Evolutionary conservation across 768 basidiomycete species (phyloP).

Genomic region (Trametes sanguinea): DNA sequence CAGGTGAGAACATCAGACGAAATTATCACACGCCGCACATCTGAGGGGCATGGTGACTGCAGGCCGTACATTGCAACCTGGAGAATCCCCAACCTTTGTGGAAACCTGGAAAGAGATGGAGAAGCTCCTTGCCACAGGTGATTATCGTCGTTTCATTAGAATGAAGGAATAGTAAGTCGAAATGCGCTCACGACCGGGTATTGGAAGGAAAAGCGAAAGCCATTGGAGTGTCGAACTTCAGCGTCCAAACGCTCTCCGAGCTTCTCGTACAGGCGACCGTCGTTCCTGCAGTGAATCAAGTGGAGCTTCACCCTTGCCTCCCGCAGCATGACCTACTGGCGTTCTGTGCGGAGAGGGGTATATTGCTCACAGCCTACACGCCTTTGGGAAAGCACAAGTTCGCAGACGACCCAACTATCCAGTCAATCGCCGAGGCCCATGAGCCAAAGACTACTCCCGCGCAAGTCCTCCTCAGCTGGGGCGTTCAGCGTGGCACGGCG

Average conservation of each 20-base stretch:
- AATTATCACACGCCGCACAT: too few species aligned
- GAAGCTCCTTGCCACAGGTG: constrained; percentile 27
- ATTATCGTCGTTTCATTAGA: too few species aligned
- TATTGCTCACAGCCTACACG: constrained; percentile 67
- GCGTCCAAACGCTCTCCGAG: constrained; percentile 40
- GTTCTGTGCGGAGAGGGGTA: constrained; percentile 56
- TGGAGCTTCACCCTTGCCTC: constrained; percentile 73
- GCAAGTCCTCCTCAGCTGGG: constrained; percentile 55
- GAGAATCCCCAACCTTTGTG: constrained; percentile 31
- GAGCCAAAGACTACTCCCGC: constrained; percentile 37
- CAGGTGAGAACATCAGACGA: neutral
- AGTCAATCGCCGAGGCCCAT: constrained; percentile 47
- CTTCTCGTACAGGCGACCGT: constrained; percentile 50
- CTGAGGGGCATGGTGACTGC: neutral
- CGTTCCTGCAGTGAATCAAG: constrained; percentile 69
- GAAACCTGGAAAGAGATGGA: constrained; percentile 42
- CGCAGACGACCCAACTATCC: constrained; percentile 45
- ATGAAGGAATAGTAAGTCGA: neutral
- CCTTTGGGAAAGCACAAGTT: constrained; percentile 44
- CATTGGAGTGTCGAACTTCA: constrained; percentile 48
- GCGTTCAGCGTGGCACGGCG: constrained; percentile 43
- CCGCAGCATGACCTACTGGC: constrained; percentile 58
- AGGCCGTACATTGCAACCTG: constrained; percentile 21
- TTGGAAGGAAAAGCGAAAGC: constrained; percentile 34
- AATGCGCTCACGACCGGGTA: neutral